Conservation (phyloP, 768 basidiomycete species). For the Coprinopsis strossmayeri region DNA sequence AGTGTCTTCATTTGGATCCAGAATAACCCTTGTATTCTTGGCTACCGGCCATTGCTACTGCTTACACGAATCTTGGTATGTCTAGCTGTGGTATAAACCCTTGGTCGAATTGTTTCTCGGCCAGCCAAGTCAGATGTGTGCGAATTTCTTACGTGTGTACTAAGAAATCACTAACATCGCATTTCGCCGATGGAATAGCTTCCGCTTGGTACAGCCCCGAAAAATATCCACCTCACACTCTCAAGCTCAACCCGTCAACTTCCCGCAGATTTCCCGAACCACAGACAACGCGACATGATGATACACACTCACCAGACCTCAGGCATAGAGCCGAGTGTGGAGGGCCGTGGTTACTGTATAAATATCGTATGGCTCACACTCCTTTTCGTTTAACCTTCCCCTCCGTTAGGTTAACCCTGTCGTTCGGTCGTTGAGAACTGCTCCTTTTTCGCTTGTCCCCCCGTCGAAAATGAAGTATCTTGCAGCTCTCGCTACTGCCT, state of each 20-base stretch:
- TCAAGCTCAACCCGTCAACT: background rate
- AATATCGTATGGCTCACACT: background rate
- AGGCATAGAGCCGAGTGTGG: background rate
- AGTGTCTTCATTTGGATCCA: no score
- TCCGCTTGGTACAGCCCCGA: no score
- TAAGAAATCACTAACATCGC: no score
- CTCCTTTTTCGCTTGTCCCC: background rate
- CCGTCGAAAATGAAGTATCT: slow-evolving; percentile 8
- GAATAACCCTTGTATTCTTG: no score
- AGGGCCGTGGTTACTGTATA: background rate
- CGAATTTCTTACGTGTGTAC: no score
- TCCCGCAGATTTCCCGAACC: background rate
- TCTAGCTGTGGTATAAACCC: no score
- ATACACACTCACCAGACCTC: background rate
- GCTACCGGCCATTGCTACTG: no score
- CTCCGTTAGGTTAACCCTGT: background rate
- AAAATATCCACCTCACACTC: no score
- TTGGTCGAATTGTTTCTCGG: no score
- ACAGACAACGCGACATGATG: background rate
- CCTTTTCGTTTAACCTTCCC: background rate
- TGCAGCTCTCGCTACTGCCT: slow-evolving; percentile 6
- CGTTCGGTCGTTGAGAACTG: background rate
- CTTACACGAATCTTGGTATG: no score
- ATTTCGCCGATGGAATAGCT: no score
- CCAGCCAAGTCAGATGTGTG: no score